Evolutionary conservation across 1,284 basidiomycete genomes (phyloP).

Genomic region (Macrocybe sp.): DNA sequence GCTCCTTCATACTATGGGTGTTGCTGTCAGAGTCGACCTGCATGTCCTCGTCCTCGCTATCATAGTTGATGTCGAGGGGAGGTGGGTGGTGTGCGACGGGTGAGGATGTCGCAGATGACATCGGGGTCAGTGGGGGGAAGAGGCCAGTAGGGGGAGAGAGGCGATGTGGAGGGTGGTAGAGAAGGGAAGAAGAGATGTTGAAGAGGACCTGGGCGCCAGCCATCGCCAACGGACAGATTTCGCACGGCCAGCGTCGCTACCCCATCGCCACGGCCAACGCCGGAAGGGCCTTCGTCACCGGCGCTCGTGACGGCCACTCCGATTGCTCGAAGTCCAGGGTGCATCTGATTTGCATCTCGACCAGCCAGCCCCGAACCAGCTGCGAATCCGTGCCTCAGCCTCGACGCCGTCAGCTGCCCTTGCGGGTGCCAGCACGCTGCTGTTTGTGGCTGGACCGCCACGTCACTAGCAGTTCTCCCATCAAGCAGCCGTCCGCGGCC

Average conservation of each 20-base stretch:
- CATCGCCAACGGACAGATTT: conserved; percentile 62
- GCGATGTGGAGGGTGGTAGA: conserved; percentile 26
- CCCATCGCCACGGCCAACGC: conserved; percentile 60
- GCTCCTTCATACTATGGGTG: conserved; percentile 29
- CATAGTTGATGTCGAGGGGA: conserved; percentile 38
- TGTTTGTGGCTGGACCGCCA: no score
- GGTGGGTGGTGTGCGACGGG: conserved; percentile 19
- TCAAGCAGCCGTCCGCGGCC: no score
- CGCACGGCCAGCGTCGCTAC: conserved; percentile 68
- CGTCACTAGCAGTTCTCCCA: no score
- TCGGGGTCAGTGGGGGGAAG: conserved; percentile 15
- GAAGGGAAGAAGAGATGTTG: conserved; percentile 30
- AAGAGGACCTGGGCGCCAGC: conserved; percentile 42
- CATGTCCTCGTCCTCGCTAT: conserved; percentile 43
- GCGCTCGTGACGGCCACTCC: conserved; percentile 45
- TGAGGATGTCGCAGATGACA: conserved; percentile 21
- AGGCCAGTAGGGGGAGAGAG: conserved; percentile 20
- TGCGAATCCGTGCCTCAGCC: no score
- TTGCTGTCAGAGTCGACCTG: conserved; percentile 40
- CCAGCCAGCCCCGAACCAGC: no score
- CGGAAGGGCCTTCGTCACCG: conserved; percentile 66
- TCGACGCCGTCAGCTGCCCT: no score
- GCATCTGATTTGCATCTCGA: no score
- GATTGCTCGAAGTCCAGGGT: conserved; percentile 12
- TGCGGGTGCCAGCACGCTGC: no score